Evolutionary conservation across 2,329 filamentous ascomycete species (phyloP).

Genomic region (Epichloe aotearoae): DNA sequence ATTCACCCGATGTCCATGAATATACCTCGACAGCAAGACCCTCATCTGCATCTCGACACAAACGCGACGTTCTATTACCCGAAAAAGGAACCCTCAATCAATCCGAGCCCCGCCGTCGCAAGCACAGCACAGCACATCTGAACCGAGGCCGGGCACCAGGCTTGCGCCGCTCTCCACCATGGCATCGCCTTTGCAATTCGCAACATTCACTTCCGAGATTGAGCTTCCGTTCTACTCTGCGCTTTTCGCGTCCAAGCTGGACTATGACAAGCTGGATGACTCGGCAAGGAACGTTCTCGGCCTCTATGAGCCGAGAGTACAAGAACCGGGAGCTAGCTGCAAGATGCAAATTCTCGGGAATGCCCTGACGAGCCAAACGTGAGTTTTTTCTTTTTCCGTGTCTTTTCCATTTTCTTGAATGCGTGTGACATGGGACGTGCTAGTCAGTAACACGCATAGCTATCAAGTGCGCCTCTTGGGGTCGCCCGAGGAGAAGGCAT

Average conservation of each 20-base stretch:
- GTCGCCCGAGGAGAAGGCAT: constrained; percentile 79
- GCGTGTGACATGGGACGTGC: neutral
- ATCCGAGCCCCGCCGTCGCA: neutral
- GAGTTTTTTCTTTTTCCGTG: constrained; percentile 24
- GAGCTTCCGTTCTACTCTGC: constrained; percentile 91
- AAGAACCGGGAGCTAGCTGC: constrained; percentile 62
- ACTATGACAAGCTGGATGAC: constrained; percentile 93
- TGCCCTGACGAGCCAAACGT: constrained; percentile 74
- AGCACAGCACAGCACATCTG: neutral
- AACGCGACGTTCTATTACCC: neutral
- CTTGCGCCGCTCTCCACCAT: constrained; percentile 26
- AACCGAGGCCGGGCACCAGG: neutral
- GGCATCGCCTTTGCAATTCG: constrained; percentile 50
- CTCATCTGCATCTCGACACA: neutral
- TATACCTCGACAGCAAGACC: neutral
- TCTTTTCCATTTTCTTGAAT: neutral
- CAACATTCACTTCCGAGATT: constrained; percentile 84
- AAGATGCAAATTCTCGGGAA: constrained; percentile 84
- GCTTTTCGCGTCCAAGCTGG: constrained; percentile 86
- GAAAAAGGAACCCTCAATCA: neutral
- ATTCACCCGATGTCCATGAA: too few relatives aligned
- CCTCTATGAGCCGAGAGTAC: constrained; percentile 72
- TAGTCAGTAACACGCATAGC: neutral
- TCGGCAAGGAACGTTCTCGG: constrained; percentile 78
- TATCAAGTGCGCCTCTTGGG: constrained; percentile 48